phyloP scores from a whole-genome alignment of 2,329 filamentous ascomycete genomes.

The Cytospora chrysosperma region DNA sequence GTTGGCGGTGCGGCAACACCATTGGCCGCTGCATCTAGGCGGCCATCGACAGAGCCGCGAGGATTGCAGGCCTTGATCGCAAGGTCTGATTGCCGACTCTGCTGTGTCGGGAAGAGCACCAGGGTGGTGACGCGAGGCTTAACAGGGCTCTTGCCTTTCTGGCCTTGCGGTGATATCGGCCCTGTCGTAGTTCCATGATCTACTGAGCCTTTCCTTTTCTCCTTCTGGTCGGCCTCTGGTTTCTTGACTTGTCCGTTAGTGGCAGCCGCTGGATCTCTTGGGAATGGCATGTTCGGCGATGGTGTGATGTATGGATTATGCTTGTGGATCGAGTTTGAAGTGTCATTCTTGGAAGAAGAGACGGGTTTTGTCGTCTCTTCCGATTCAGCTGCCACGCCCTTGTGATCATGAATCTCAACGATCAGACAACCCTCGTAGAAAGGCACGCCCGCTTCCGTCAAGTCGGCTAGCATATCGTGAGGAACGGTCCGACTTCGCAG shows the following conservation, averaged over 20 bases:
- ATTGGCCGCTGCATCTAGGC: constrained; percentile 31
- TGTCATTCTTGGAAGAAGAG: constrained; percentile 56
- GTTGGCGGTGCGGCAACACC: constrained; percentile 65
- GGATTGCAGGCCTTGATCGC: constrained; percentile 73
- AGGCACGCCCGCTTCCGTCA: constrained; percentile 67
- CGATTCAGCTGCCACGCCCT: constrained; percentile 61
- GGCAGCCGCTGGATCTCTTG: constrained; percentile 46
- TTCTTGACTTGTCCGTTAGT: constrained; percentile 29
- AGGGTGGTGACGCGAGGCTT: constrained; percentile 72
- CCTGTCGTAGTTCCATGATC: constrained; percentile 61
- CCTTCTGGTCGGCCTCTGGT: constrained; percentile 37
- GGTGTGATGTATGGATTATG: constrained; percentile 88
- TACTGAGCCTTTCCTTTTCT: constrained; percentile 42
- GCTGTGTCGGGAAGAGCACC: constrained; percentile 80
- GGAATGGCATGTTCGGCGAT: constrained; percentile 79
- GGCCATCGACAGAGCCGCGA: constrained; percentile 42
- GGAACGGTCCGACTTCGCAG: constrained; percentile 75
- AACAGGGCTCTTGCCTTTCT: constrained; percentile 44
- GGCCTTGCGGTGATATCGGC: constrained; percentile 48
- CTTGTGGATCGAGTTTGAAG: constrained; percentile 85
- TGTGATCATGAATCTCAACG: constrained; percentile 89
- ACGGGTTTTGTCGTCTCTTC: constrained; percentile 54
- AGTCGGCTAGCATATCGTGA: constrained; percentile 81
- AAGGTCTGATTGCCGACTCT: constrained; percentile 74
- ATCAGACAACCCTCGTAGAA: constrained; percentile 97